Percentiles rank a stretch among this genome's conserved stretches.
Conservation (phyloP, 805 yeast genomes). For the Saccharomycopsis sp. region DNA sequence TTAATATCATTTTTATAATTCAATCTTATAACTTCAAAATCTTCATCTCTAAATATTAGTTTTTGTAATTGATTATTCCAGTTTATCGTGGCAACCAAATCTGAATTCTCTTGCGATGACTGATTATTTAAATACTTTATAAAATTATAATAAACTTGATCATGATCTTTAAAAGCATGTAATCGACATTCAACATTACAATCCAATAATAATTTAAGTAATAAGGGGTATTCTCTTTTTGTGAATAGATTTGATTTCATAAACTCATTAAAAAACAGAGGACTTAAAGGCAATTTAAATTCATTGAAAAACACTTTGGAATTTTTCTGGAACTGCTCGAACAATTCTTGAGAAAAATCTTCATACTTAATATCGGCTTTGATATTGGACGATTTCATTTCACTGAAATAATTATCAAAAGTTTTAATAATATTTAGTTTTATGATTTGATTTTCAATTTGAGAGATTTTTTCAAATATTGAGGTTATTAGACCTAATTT, state of each 20-base stretch:
- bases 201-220: constrained; percentile 2
- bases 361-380: no score
- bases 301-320: background rate
- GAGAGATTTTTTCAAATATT: no score
- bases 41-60: background rate
- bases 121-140: constrained; percentile 4
- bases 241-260: background rate
- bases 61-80: constrained; percentile 3
- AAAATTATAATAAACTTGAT: no score
- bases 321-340: background rate
- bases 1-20: no score
- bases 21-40: background rate
- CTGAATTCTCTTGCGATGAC: constrained; percentile 3
- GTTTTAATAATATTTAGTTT: no score
- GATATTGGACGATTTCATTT: no score
- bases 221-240: background rate
- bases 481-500: no score
- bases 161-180: background rate
- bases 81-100: constrained; percentile 5
- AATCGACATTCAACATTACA: constrained; percentile 10
- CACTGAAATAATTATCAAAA: no score
- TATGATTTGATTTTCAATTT: no score
- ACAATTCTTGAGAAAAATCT: background rate
- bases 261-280: background rate
- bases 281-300: background rate